Evolutionary conservation across 2,329 filamentous ascomycete genomes (phyloP), one percentile per base, ranked within the genome.

Genomic region (Onygena corvina): DNA sequence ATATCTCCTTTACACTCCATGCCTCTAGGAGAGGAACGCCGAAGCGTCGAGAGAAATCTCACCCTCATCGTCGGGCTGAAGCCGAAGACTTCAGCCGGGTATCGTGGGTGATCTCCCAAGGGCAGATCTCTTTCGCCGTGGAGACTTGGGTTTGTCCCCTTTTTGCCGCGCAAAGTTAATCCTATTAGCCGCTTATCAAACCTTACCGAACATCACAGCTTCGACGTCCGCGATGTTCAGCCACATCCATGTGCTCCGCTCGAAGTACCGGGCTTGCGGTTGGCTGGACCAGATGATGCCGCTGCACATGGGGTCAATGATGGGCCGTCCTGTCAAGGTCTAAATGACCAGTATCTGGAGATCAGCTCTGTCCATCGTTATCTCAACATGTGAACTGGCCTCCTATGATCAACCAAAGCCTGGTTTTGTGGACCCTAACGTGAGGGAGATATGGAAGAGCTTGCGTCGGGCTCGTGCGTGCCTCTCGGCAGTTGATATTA

Each of bases 141-240:
- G 36, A 40, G 12, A 11, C 20, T 23, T 36, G 11, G 14, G 11
- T 21, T 18, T 21, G 20, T 21, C 18, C 36, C 36, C 36, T 25
- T 23, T 40, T 23, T 40, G 36, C 36, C 36, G 36, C 36, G 36
- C 36, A 40, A 40, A 40, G 18, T 40, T 21, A 40, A 40, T 23
- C n/a, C n/a, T n/a, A n/a, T 38, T 38, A 20, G 8, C 18, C 34
- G 34, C 14, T n/a, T 38, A 38, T 38, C 34, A 38, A 18, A 38
- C n/a, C n/a, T n/a, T n/a, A n/a, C n/a, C n/a, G n/a, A n/a, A n/a
- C n/a, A n/a, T n/a, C n/a, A n/a, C n/a, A n/a, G n/a, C n/a, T n/a
- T n/a, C n/a, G n/a, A n/a, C n/a, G n/a, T n/a, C n/a, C n/a, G n/a
- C n/a, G n/a, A n/a, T n/a, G n/a, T n/a, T n/a, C n/a, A n/a, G n/a